Percentiles rank a stretch among this genome's conserved stretches.
These are phyloP conservation scores for Globisporangium spiculum DNA, from an alignment of 352 stramenopile species.

Conservation along the genomic window DNA sequence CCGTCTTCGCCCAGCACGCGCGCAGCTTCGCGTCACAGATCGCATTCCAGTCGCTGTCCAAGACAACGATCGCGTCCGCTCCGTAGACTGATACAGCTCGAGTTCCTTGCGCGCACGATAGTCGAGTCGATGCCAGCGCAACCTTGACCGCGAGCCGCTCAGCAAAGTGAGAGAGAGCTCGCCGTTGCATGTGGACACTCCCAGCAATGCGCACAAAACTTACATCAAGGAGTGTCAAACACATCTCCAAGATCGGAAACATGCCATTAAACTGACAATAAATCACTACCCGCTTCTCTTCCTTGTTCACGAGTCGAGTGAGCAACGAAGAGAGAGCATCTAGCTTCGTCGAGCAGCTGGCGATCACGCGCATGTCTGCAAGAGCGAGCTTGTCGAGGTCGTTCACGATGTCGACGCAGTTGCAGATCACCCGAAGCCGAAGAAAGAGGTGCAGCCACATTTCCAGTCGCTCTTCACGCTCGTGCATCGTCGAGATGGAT, in stretches of 20 bases:
- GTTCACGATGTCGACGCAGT: constrained; percentile 74
- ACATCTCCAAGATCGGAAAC: constrained; percentile 72
- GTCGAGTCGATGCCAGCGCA: constrained; percentile 65
- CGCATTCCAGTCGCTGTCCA: constrained; percentile 83
- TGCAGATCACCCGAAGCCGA: constrained; percentile 69
- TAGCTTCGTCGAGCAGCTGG: constrained; percentile 63
- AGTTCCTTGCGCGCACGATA: constrained; percentile 36
- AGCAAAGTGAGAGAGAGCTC: constrained; percentile 74
- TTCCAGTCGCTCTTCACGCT: constrained; percentile 50
- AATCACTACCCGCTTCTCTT: constrained; percentile 69
- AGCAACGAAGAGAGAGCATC: constrained; percentile 52
- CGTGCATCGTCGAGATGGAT: constrained; percentile 32
- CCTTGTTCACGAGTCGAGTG: constrained; percentile 46
- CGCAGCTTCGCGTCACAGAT: constrained; percentile 80
- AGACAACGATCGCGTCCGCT: constrained; percentile 68
- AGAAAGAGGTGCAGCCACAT: constrained; percentile 69
- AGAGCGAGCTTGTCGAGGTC: constrained; percentile 75
- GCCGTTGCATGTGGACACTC: constrained; percentile 43
- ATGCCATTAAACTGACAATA: constrained; percentile 77
- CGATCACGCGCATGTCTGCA: constrained; percentile 60
- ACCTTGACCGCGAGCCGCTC: constrained; percentile 54
- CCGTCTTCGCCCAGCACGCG: constrained; percentile 71
- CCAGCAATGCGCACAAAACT: constrained; percentile 66
- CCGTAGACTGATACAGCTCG: constrained; percentile 66
- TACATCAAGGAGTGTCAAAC: constrained; percentile 60